A percentile compares a stretch with the other conserved stretches of the same genome.
Conservation (phyloP, 2,329 filamentous ascomycete genomes). For the Fusarium coicis region DNA sequence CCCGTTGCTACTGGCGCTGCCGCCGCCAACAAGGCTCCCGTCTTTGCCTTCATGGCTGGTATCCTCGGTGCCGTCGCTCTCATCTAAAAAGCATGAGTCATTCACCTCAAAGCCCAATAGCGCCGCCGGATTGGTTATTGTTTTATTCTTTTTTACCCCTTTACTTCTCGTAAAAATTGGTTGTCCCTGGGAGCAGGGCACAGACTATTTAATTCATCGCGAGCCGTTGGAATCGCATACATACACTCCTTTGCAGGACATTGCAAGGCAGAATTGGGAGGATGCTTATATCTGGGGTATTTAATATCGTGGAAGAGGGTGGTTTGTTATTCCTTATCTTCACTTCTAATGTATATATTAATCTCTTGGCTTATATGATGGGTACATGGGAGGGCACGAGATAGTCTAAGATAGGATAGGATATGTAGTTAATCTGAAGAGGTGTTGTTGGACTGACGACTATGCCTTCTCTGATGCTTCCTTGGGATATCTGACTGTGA, state of each 20-base stretch:
- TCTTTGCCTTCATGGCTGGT: constrained; percentile 52
- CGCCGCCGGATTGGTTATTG: constrained; percentile 17
- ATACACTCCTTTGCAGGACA: constrained; percentile 26
- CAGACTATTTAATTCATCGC: constrained; percentile 28
- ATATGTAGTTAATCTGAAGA: constrained; percentile 38
- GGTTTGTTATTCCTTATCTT: constrained; percentile 13
- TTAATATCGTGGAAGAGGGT: constrained; percentile 27
- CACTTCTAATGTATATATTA: constrained; percentile 34
- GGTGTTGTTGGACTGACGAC: constrained; percentile 1
- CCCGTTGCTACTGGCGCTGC: constrained; percentile 46
- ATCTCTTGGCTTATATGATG: neutral
- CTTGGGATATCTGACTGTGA: neutral
- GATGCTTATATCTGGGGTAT: neutral
- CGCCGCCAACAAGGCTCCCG: constrained; percentile 48
- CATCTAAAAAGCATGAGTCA: constrained; percentile 41
- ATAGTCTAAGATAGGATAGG: constrained; percentile 9
- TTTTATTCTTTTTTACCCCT: constrained; percentile 14
- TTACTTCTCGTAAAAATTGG: constrained; percentile 21
- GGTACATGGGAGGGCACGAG: neutral
- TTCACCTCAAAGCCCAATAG: neutral
- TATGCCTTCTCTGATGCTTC: neutral
- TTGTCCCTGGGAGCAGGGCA: constrained; percentile 16
- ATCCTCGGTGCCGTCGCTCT: constrained; percentile 53
- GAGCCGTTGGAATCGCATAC: constrained; percentile 5
- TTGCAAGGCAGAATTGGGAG: constrained; percentile 12